Conservation (phyloP, 176 grass and related monocot species). For the Rhynchospora tenuis region DNA sequence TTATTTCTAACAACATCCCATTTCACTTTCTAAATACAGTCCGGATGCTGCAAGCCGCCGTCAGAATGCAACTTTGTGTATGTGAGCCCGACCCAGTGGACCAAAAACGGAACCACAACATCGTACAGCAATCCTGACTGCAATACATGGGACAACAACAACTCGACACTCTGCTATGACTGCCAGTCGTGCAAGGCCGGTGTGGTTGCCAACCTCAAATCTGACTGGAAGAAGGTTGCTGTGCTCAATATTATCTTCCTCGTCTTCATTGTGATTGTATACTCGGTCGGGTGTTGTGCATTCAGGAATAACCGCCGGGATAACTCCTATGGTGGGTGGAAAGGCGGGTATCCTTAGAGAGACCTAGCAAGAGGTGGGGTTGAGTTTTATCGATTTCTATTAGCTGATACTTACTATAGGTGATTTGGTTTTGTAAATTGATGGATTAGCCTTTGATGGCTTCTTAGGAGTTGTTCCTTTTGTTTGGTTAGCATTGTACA, state of each 20-base stretch:
- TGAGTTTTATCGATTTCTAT: neutral
- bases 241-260: conserved; percentile 56
- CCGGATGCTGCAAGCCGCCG: conserved; percentile 79
- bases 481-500: conserved; percentile 13
- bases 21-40: conserved; percentile 18
- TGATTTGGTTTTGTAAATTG: conserved; percentile 7
- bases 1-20: neutral
- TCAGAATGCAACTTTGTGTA: conserved; percentile 38
- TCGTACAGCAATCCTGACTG: conserved; percentile 46
- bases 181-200: conserved; percentile 86
- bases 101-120: accelerated
- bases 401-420: neutral
- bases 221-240: conserved; percentile 59
- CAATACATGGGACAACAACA: conserved; percentile 27
- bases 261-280: conserved; percentile 75
- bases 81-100: conserved; percentile 34
- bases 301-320: conserved; percentile 80
- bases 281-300: conserved; percentile 77
- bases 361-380: neutral
- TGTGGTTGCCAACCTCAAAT: conserved; percentile 48
- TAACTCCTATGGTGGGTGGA: conserved; percentile 31
- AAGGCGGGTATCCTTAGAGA: conserved; percentile 37
- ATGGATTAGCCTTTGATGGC: neutral
- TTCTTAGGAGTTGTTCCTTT: neutral
- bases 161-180: conserved; percentile 44